Base-by-base conservation (phyloP, 1,284 basidiomycete genomes). In the Trametes versicolor region DNA sequence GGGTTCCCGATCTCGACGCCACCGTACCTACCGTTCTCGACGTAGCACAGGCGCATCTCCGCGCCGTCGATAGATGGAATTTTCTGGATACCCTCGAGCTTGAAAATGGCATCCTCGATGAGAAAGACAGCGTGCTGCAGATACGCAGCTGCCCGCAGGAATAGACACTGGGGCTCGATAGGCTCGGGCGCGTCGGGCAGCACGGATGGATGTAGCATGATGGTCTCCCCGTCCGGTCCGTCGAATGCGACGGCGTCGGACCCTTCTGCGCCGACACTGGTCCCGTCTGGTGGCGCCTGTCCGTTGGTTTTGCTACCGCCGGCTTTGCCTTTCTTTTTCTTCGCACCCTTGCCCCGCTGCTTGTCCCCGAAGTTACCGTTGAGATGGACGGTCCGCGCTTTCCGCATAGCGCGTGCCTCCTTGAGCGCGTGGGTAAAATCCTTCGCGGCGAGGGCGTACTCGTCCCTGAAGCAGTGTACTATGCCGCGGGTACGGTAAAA, bases 401-500 rank as follows among this genome's bases (percentile, higher is more conserved):
- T 91, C 57, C 93, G 89, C 29, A 81, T 76, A 0, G 85, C 83
- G 36, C 91, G 87, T 0, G 91, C 86, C 76, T 95, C 92, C 70
- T 87, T 89, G 64, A 95, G 82, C 1, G 89, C 91, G 69, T 87
- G 78, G 0, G 93, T 94, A 66, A 93, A 94, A 73, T 94, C 92
- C 72, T 87, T 89, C 23, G 84, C 85, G 0, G 93, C 93, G 37
- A 85, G 79, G 2, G 80, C 66, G 71, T 89, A 95, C 74, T 95
- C 92, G 68, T 95, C 93, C 58, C 92, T 87, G 81, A 95, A 95
- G 72, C 89, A 91, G 68, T 91, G 91, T 7, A 95, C 92, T 65
- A 94, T 91, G 13, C 92, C 93, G 34, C 92, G 87, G 0, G 93
- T 94, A 49, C 93, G 87, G 73, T 87, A 91, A 74, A 90, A 94